phyloP scores from a whole-genome alignment of 352 stramenopile species.

The Phytophthora sp. region DNA sequence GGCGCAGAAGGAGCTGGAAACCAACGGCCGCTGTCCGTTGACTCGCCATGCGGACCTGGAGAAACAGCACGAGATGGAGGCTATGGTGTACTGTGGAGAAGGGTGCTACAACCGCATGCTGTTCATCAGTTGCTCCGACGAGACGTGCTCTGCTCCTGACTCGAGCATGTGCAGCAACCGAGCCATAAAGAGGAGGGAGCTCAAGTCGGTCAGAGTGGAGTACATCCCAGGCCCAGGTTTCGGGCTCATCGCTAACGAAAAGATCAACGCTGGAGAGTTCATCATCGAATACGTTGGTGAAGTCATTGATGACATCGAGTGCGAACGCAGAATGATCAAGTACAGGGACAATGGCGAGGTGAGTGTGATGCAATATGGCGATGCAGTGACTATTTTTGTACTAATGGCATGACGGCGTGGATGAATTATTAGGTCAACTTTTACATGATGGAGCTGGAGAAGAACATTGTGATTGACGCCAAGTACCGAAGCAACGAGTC shows the following conservation, averaged over 20 bases:
- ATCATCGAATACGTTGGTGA: constrained; percentile 96
- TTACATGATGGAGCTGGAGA: constrained; percentile 90
- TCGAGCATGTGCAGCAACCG: constrained; percentile 74
- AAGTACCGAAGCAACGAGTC: constrained; percentile 92
- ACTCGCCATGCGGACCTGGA: constrained; percentile 20
- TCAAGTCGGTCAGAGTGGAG: constrained; percentile 73
- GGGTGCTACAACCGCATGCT: constrained; percentile 86
- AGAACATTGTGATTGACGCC: constrained; percentile 86
- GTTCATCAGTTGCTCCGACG: constrained; percentile 80
- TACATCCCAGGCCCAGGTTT: constrained; percentile 90
- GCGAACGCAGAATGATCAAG: constrained; percentile 62
- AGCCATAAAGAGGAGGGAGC: constrained; percentile 67
- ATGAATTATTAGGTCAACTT: constrained; percentile 58
- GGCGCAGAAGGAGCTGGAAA: constrained; percentile 27
- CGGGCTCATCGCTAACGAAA: constrained; percentile 84
- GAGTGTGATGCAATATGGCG: neutral
- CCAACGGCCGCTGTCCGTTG: neutral
- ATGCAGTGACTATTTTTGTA: no score
- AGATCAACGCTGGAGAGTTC: constrained; percentile 82
- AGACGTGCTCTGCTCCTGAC: constrained; percentile 80
- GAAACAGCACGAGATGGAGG: constrained; percentile 10
- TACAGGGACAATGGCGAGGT: constrained; percentile 66
- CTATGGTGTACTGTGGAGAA: constrained; percentile 59
- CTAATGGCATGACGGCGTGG: neutral
- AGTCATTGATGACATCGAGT: constrained; percentile 92